Base-by-base conservation (phyloP, 2,329 filamentous ascomycete genomes). In the Exophiala sp. region DNA sequence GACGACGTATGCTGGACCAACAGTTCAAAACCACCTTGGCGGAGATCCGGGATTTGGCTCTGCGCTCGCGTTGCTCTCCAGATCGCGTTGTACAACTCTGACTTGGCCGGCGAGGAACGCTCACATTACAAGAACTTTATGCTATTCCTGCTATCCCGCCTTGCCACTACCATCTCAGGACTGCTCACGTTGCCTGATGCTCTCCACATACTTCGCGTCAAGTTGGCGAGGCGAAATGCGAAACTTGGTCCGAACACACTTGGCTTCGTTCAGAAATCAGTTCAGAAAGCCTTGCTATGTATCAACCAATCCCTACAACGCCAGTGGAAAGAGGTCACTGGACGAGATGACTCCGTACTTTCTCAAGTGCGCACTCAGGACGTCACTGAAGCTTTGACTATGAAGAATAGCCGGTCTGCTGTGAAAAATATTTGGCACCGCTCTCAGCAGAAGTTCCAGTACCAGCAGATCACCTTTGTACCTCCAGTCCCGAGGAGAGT, bases 21-120 rank as follows among this genome's bases (percentile, higher is more conserved):
- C 46, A 49, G 52, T 19, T 18, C 19, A 11, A 52, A 52, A 1
- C 35, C 45, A 1, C 74, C 73, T 0, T 81, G 78, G 78, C 65
- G 71, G 9, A 63, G 74, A 38, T 80, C 77, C 10, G 66, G 78
- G 0, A 50, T 75, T 0, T 83, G 78, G 78, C 65, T 82, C 0
- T 64, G 81, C 0, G 47, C 82, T 2, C 74, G 79, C 0, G 76
- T 80, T 0, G 61, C 68, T 0, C 52, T 80, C 2, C 77, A 81
- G 44, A 60, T 65, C 13, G 47, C 58, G 6, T 53, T 66, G 8
- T 43, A 46, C 37, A 55, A 55, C 39, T 18, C 43, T 13, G 43
- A 43, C n/a, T 55, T 39, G n/a, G 41, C 21, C n/a, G 58, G 57
- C 27, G 34, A 48, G 8, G 39, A 49, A 13, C 39, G 60, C 27